Conservation (phyloP, 192 early-diverging fungal genomes). For the Phycomyces blakesleeanus region DNA sequence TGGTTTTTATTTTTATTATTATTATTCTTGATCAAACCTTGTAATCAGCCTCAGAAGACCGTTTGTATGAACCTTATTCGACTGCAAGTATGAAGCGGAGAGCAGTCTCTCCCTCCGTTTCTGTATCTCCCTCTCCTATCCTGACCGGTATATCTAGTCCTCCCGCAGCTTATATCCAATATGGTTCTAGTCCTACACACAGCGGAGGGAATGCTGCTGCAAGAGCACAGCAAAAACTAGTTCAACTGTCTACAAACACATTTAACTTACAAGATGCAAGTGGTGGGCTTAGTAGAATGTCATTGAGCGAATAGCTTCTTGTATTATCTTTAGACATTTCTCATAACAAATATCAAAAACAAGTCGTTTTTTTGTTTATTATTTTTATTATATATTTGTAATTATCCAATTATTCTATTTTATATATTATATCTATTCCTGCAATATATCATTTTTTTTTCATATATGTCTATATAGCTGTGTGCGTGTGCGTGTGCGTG, state of each 20-base stretch:
- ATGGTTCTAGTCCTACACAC: slow-evolving; percentile 10
- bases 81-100: slow-evolving; percentile 22
- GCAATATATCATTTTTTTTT: too few relatives aligned
- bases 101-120: slow-evolving; percentile 31
- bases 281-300: slow-evolving; percentile 31
- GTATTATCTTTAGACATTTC: too few relatives aligned
- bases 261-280: slow-evolving; percentile 34
- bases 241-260: slow-evolving; percentile 1
- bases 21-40: neutral
- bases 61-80: slow-evolving; percentile 12
- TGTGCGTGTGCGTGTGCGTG: too few relatives aligned
- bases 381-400: too few relatives aligned
- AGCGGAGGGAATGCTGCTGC: slow-evolving; percentile 25
- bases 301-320: slow-evolving; percentile 19
- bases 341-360: too few relatives aligned
- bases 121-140: slow-evolving; percentile 25
- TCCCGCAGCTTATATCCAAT: slow-evolving; percentile 13
- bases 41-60: slow-evolving; percentile 30
- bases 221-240: slow-evolving; percentile 20
- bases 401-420: too few relatives aligned
- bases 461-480: too few relatives aligned
- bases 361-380: too few relatives aligned
- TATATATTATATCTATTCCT: too few relatives aligned
- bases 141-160: slow-evolving; percentile 25
- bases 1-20: neutral